These are phyloP conservation scores for Myxozyma udenii DNA, from an alignment of 805 yeast species.

Conservation along the genomic window DNA sequence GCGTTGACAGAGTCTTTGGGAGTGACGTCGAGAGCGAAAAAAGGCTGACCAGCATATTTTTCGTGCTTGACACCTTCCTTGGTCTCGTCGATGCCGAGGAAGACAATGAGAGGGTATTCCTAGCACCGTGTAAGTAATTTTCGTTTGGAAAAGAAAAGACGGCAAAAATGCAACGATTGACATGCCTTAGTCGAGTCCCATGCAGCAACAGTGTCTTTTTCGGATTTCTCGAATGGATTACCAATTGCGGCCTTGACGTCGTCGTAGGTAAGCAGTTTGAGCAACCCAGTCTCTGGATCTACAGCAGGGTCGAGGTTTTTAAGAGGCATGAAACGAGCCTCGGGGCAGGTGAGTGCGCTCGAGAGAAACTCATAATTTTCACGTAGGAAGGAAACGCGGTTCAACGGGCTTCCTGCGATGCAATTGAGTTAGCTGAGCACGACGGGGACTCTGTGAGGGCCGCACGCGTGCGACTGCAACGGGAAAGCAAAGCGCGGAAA, in stretches of 20 bases:
- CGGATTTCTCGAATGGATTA: constrained; percentile 36
- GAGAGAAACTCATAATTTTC: constrained; percentile 53
- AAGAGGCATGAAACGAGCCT: constrained; percentile 51
- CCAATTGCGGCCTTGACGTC: constrained; percentile 38
- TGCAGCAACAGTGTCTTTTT: constrained; percentile 35
- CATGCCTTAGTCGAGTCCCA: constrained; percentile 40
- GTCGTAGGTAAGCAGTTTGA: constrained; percentile 41
- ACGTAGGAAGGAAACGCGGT: constrained; percentile 63
- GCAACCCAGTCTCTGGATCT: constrained; percentile 18
- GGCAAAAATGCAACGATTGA: constrained; percentile 19
- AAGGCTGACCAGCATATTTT: constrained; percentile 39
- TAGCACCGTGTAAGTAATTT: neutral
- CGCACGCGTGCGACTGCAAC: neutral
- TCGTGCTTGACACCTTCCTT: constrained; percentile 26
- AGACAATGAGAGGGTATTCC: constrained; percentile 38
- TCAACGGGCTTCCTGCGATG: constrained; percentile 54
- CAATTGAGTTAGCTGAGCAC: neutral
- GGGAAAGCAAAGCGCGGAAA: neutral
- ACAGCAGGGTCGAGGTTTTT: constrained; percentile 31
- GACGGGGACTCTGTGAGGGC: no score
- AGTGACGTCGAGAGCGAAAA: constrained; percentile 42
- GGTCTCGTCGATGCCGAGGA: constrained; percentile 49
- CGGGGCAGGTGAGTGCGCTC: constrained; percentile 45
- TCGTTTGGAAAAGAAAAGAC: neutral
- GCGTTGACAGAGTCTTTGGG: constrained; percentile 8